Base-by-base conservation (phyloP, 805 yeast species). In the Ogataea glucozyma region DNA sequence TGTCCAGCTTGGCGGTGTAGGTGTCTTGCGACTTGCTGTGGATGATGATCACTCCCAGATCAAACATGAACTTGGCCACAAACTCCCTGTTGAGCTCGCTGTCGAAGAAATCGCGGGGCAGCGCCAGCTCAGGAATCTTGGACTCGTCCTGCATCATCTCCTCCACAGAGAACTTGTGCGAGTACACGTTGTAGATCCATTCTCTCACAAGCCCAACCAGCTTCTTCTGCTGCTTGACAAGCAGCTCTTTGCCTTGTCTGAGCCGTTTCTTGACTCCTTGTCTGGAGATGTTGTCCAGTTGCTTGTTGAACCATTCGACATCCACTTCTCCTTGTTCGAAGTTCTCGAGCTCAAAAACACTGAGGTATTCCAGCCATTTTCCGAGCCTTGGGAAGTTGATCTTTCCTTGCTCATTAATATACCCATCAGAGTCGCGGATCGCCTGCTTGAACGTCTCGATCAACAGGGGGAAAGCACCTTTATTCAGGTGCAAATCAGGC, bases 391-490 rank as follows among this genome's bases (percentile, higher is more conserved):
- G 66, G 49, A 90, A 71, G 62, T 93, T 84, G 53, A 93, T 89
- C 26, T 75, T 73, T 52, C 99, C 99, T 41, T 75, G 72, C 49
- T 86, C 86, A 56, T 88, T 88, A 47, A 93, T 71, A 57, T 93
- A 93, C 4, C 95, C 96, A 60, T 86, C 95, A 43, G 79, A 67
- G 48, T 75, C 76, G 52, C 76, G 73, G 59, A 93, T 71, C 20
- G 90, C 80, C 56, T 80, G 81, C 62, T 90, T 93, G 69, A 93
- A 93, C 12, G 97, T 84, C 49, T 83, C 88, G 53, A 93, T 72
- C 57, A 93, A 73, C 22, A 89, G 76, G n/a, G 98, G 96, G 70
- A 93, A 86, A 0, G 98, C 99, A 54, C 97, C 98, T 55, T 90
- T 93, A 61, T 89, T 90, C 52, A 93, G 76, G 62, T 88, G 90